Evolutionary conservation across 768 basidiomycete species (phyloP).

Genomic region (Tulasnella sp.): DNA sequence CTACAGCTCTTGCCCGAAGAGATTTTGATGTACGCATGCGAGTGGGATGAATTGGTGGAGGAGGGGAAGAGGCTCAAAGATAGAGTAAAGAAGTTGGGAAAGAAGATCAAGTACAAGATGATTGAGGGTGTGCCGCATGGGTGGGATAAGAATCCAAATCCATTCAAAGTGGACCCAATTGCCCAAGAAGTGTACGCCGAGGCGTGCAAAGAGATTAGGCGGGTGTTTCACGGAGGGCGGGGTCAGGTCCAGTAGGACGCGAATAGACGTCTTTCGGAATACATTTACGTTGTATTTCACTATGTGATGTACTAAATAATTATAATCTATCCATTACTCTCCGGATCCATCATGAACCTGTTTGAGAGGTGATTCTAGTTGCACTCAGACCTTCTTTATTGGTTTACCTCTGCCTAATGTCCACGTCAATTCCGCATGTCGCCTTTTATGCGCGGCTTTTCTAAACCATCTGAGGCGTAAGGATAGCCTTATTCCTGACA

Average conservation of each 20-base stretch:
- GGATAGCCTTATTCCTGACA: too few species aligned
- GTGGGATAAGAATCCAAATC: conserved; percentile 11
- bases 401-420: too few species aligned
- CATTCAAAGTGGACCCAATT: neutral
- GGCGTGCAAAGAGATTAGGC: conserved; percentile 11
- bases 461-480: too few species aligned
- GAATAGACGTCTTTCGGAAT: too few species aligned
- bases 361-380: too few species aligned
- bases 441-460: too few species aligned
- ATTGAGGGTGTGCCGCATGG: conserved; percentile 54
- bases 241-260: neutral
- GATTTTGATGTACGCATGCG: conserved; percentile 50
- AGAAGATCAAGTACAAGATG: conserved; percentile 51
- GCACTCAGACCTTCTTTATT: too few species aligned
- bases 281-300: too few species aligned
- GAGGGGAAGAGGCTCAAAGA: conserved; percentile 64
- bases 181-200: neutral
- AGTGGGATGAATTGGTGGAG: conserved; percentile 61
- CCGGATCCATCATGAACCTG: too few species aligned
- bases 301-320: too few species aligned
- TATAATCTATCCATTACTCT: too few species aligned
- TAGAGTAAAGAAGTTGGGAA: conserved; percentile 52
- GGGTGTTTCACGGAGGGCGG: conserved; percentile 17
- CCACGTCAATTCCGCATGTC: too few species aligned
- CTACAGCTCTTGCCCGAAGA: conserved; percentile 54